Conservation (phyloP, 257 asterid genomes). For the Penstemon eatonii region DNA sequence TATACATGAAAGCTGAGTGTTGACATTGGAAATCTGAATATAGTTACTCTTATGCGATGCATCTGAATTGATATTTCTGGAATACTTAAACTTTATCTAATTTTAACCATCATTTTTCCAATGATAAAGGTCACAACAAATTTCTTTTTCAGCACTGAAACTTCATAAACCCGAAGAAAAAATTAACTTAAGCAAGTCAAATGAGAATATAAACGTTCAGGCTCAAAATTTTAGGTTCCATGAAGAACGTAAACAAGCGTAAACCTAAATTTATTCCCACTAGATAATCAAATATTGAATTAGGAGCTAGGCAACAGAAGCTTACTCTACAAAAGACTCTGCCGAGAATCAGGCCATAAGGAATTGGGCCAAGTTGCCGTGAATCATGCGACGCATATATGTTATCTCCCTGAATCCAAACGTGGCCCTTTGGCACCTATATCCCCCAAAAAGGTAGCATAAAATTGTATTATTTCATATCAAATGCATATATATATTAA, state of each 20-base stretch:
- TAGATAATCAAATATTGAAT: conserved; percentile 8
- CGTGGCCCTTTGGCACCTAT: conserved; percentile 94
- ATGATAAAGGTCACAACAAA: background rate
- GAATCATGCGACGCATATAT: conserved; percentile 75
- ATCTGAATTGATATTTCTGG: background rate
- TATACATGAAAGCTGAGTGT: background rate
- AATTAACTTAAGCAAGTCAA: background rate
- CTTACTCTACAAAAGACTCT: conserved; percentile 76
- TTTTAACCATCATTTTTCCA: conserved; percentile 6
- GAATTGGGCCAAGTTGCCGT: conserved; percentile 77
- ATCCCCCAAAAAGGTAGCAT: conserved; percentile 23
- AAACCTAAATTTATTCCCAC: conserved; percentile 11
- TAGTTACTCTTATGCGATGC: background rate
- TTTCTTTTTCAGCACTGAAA: background rate
- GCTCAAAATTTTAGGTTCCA: too few species aligned
- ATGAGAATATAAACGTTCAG: background rate
- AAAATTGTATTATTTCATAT: conserved; percentile 7
- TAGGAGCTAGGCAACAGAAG: conserved; percentile 20
- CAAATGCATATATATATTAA: background rate
- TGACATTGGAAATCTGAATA: too few species aligned
- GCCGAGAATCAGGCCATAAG: conserved; percentile 72
- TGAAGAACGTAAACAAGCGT: background rate
- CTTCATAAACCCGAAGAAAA: background rate
- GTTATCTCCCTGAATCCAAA: conserved; percentile 97
- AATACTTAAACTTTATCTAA: background rate